Evolutionary conservation across 2,329 filamentous ascomycete genomes (phyloP).

Genomic region (Ciborinia camelliae): DNA sequence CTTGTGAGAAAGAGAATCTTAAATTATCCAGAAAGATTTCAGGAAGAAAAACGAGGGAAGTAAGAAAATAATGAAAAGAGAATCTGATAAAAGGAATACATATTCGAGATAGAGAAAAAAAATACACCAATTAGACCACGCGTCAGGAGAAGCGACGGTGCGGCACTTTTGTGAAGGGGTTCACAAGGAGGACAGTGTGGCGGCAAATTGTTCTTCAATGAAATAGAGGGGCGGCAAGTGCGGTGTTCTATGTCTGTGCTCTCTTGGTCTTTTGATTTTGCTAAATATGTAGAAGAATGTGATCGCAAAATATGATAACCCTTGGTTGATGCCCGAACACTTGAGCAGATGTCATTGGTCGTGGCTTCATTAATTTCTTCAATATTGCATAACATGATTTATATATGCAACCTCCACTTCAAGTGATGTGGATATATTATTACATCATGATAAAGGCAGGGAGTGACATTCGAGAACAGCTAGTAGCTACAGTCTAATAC

Average conservation of each 20-base stretch:
- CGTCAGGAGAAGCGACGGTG: slow-evolving; percentile 15
- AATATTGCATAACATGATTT: neutral
- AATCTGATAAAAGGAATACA: neutral
- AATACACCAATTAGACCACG: neutral
- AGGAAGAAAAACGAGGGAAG: neutral
- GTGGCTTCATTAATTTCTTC: slow-evolving; percentile 11
- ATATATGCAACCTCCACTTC: slow-evolving; percentile 10
- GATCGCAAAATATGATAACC: neutral
- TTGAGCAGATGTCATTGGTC: neutral
- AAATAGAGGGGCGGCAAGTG: slow-evolving; percentile 11
- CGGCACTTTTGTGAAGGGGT: neutral
- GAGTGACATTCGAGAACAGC: neutral
- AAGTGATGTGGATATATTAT: neutral
- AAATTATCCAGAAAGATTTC: neutral
- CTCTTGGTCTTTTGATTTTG: neutral
- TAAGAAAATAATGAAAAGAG: neutral
- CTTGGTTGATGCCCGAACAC: slow-evolving; percentile 6
- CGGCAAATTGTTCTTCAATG: slow-evolving; percentile 17
- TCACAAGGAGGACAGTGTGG: slow-evolving; percentile 8
- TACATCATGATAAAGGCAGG: neutral
- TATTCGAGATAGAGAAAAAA: neutral
- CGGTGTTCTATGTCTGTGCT: slow-evolving; percentile 1
- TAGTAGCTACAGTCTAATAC: neutral
- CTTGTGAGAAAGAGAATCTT: neutral
- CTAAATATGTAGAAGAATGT: neutral